Evolutionary conservation across 805 yeast species (phyloP), one percentile per base, ranked within the genome.

Genomic region (Yarrowia phangngaensis): DNA sequence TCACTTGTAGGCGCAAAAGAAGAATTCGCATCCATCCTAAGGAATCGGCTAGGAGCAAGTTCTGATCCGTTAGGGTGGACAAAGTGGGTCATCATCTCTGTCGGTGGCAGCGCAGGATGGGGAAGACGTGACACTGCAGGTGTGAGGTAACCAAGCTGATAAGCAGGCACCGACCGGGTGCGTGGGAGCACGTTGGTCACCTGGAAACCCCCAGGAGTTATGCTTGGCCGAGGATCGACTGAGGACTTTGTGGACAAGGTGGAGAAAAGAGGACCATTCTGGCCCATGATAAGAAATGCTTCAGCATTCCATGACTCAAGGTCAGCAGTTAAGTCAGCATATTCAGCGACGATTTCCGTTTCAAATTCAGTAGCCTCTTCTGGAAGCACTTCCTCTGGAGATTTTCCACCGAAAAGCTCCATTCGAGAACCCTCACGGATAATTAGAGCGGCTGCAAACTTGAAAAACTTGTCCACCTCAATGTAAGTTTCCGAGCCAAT

Each of bases 221-320:
- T 66, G 2, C 84, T 76, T 41, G 78, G 80, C 53, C 95, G 77
- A 34, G 80, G 76, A 61, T 92, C 97, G 46, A 88, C 65, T 15
- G 74, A 68, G 0, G 97, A 85, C 58, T 78, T 82, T 20, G 76
- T 73, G 24, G 76, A 72, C 27, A 82, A 65, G 0, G 95, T 82
- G 5, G 95, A 75, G 61, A 92, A 90, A 41, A 92, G 69, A 11
- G 96, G 95, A 30, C 81, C 87, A 31, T 75, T 75, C 14, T 76
- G 75, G 3, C 83, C 78, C 8, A 76, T 65, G 24, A 81, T 64
- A 52, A 73, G 75, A 53, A 75, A 72, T 0, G 88, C 77, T 63
- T 89, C 92, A 69, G 95, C 95, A 60, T 86, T 87, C 89, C 92
- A 85, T 58, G 84, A 80, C 57, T 76, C 78, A 67, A 84, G 82